phyloP scores from a whole-genome alignment of 257 asterid genomes.

The Solanum chiquidenum region DNA sequence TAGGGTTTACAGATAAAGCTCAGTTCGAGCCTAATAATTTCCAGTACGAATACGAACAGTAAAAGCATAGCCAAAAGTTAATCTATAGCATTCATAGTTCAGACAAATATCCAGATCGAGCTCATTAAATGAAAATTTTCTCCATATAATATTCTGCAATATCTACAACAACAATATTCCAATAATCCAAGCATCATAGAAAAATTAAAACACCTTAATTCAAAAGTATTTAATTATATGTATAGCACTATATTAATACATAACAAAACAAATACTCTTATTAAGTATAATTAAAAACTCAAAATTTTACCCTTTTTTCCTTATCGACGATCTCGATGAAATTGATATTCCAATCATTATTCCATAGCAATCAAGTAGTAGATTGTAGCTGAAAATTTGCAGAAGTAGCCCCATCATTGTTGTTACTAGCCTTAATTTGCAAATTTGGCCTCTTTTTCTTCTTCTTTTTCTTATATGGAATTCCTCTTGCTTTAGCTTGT shows the following conservation, averaged over 20 bases:
- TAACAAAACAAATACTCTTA: not conserved
- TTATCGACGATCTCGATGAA: not conserved
- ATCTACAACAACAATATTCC: not conserved
- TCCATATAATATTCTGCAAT: not conserved
- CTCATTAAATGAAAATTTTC: not conserved
- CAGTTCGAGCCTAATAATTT: not conserved
- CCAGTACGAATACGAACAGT: not conserved
- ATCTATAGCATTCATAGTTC: not conserved
- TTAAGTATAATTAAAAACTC: not conserved
- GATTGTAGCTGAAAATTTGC: not conserved
- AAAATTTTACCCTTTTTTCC: not conserved
- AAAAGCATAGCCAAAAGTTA: not conserved
- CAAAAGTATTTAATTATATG: not conserved
- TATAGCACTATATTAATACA: not conserved
- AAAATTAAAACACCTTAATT: not conserved
- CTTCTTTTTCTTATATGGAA: not conserved
- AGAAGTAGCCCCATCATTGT: not conserved
- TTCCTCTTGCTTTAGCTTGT: conserved; percentile 1
- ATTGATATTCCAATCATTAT: not conserved
- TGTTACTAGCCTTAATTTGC: not conserved
- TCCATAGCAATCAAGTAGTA: not conserved
- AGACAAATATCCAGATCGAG: not conserved
- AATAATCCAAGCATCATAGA: not conserved
- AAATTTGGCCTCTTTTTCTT: not conserved
- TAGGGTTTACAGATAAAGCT: not conserved